Evolutionary conservation across 73 alveolate species (phyloP).

Genomic region (Paramecium caudatum): DNA sequence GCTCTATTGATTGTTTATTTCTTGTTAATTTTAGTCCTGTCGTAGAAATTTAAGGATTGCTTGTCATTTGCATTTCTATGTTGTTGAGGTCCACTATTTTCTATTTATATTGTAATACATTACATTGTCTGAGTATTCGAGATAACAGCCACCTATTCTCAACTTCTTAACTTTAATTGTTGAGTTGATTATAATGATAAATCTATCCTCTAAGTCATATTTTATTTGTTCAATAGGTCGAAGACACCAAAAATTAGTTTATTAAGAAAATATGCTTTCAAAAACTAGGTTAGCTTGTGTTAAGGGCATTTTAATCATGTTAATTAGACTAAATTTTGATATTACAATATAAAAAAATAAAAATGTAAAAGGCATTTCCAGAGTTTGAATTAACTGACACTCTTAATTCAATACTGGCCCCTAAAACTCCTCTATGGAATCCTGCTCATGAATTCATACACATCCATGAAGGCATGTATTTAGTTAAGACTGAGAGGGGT

Average conservation of each 20-base stretch:
- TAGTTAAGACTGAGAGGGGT: too few relatives aligned
- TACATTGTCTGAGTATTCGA: conserved; percentile 38
- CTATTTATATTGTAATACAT: neutral
- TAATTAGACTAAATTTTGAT: too few relatives aligned
- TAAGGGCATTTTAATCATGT: conserved; percentile 15
- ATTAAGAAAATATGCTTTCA: conserved; percentile 22
- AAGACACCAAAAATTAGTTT: conserved; percentile 9
- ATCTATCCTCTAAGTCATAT: conserved; percentile 21
- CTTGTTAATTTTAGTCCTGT: conserved; percentile 39
- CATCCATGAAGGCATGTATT: too few relatives aligned
- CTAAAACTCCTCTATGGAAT: too few relatives aligned
- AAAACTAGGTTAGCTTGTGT: neutral
- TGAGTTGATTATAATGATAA: conserved; percentile 8
- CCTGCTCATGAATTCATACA: too few relatives aligned
- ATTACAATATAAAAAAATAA: too few relatives aligned
- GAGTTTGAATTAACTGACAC: too few relatives aligned
- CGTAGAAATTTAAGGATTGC: neutral
- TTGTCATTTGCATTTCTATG: conserved; percentile 31
- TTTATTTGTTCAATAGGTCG: neutral
- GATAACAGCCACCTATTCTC: conserved; percentile 2
- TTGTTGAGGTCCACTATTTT: neutral
- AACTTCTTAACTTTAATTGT: conserved; percentile 30
- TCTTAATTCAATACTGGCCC: too few relatives aligned
- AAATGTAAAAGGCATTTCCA: too few relatives aligned
- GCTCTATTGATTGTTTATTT: neutral